Evolutionary conservation across 208 protist genomes (phyloP).

Genomic region (Spongospora subterranea): DNA sequence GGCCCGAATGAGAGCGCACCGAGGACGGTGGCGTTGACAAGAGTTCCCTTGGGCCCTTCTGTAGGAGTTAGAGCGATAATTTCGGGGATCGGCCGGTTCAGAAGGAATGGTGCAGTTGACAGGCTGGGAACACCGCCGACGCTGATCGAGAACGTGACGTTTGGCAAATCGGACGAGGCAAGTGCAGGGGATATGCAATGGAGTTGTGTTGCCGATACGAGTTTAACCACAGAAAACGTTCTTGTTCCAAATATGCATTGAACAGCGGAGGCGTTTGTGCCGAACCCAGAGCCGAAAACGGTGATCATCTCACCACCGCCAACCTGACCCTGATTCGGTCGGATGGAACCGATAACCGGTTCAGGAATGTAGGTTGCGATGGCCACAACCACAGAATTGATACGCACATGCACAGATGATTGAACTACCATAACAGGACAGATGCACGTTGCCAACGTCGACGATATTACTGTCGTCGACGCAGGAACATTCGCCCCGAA

Average conservation of each 20-base stretch:
- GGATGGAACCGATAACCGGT: neutral
- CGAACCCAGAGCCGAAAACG: neutral
- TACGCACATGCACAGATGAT: neutral
- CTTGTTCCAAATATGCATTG: neutral
- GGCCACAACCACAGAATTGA: neutral
- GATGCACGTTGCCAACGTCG: neutral
- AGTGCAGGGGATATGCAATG: neutral
- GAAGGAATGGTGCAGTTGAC: neutral
- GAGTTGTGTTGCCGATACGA: neutral
- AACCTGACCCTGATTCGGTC: neutral
- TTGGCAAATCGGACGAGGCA: neutral
- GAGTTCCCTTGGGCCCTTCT: neutral
- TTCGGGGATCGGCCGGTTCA: neutral
- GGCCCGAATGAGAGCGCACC: neutral
- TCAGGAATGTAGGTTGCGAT: neutral
- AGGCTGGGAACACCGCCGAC: neutral
- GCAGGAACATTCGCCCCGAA: neutral
- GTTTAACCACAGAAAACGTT: neutral
- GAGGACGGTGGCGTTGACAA: neutral
- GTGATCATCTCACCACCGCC: slow-evolving; percentile 9
- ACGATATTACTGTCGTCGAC: neutral
- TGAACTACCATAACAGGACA: neutral
- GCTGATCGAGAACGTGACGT: neutral
- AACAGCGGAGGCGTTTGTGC: neutral
- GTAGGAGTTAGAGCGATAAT: neutral